Evolutionary conservation across 2,329 filamentous ascomycete species (phyloP).

Genomic region (Paecilomyces variotii): DNA sequence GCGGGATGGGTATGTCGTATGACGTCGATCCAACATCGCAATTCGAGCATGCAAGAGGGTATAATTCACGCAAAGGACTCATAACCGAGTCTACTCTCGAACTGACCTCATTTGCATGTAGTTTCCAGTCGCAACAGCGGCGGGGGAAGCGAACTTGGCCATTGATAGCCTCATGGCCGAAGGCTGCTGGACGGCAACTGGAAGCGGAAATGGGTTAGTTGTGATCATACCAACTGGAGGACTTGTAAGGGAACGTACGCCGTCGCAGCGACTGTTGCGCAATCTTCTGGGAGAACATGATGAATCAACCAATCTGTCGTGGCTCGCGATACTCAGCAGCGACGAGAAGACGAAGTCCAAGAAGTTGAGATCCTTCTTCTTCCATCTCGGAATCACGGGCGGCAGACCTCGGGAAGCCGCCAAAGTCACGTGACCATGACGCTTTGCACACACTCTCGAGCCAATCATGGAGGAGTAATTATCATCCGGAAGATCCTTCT

Average conservation of each 20-base stretch:
- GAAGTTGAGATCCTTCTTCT: slow-evolving; percentile 16
- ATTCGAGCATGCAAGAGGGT: background rate
- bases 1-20: slow-evolving; percentile 9
- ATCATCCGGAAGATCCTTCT: slow-evolving; percentile 29
- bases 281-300: slow-evolving; percentile 42
- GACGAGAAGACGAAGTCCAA: slow-evolving; percentile 12
- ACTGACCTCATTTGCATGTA: slow-evolving; percentile 38
- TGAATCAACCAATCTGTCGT: slow-evolving; percentile 11
- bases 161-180: slow-evolving; percentile 34
- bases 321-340: slow-evolving; percentile 5
- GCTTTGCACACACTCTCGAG: slow-evolving; percentile 1
- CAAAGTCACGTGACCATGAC: slow-evolving; percentile 25
- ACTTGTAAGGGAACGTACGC: slow-evolving; percentile 28
- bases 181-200: slow-evolving; percentile 40
- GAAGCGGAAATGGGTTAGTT: slow-evolving; percentile 16
- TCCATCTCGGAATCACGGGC: slow-evolving; percentile 29
- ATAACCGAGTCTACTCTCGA: background rate
- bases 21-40: slow-evolving; percentile 17
- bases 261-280: slow-evolving; percentile 41
- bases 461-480: slow-evolving; percentile 30
- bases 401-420: slow-evolving; percentile 32
- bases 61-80: background rate
- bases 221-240: slow-evolving; percentile 1
- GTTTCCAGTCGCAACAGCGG: slow-evolving; percentile 35
- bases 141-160: slow-evolving; percentile 36